These are phyloP conservation scores for Acer saccharum DNA, from an alignment of 345 rosid genomes.

Conservation along the genomic window DNA sequence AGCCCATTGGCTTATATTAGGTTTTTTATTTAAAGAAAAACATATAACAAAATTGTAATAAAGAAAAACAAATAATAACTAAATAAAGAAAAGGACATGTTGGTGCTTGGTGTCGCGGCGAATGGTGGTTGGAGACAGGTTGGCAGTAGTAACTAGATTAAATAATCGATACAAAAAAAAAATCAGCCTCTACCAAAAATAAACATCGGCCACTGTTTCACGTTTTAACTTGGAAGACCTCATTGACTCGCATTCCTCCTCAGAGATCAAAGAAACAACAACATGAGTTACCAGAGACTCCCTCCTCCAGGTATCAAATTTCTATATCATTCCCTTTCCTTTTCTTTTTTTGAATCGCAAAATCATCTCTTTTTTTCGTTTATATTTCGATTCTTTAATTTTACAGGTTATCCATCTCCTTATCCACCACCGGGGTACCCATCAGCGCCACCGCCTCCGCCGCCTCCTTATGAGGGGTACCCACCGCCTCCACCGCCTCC, in stretches of 20 bases:
- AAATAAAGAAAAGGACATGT: not conserved
- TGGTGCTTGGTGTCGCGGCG: constrained; percentile 7
- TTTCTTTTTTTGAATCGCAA: not conserved
- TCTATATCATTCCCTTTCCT: not conserved
- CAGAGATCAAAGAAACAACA: not conserved
- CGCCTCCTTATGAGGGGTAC: constrained; percentile 50
- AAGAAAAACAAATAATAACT: not conserved
- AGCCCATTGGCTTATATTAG: no score
- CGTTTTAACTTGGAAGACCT: not conserved
- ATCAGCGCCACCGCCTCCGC: constrained; percentile 58
- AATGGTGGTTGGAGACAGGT: constrained; percentile 2
- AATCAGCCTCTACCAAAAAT: not conserved
- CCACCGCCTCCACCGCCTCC: constrained; percentile 53
- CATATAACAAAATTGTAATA: no score
- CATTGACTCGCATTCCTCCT: not conserved
- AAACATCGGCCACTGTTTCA: not conserved
- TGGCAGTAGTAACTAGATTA: constrained; percentile 1
- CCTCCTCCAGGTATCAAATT: constrained; percentile 56
- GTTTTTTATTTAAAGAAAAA: no score
- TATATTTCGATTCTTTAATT: not conserved
- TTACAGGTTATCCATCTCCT: constrained; percentile 36
- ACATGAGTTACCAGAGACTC: constrained; percentile 69
- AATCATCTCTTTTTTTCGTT: constrained; percentile 14
- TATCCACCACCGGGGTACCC: constrained; percentile 52
- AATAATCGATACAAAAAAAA: not conserved